Percentiles rank a stretch among this genome's conserved stretches.
These are phyloP conservation scores for Ogataea saltuana DNA, from an alignment of 805 yeast genomes.

Conservation along the genomic window DNA sequence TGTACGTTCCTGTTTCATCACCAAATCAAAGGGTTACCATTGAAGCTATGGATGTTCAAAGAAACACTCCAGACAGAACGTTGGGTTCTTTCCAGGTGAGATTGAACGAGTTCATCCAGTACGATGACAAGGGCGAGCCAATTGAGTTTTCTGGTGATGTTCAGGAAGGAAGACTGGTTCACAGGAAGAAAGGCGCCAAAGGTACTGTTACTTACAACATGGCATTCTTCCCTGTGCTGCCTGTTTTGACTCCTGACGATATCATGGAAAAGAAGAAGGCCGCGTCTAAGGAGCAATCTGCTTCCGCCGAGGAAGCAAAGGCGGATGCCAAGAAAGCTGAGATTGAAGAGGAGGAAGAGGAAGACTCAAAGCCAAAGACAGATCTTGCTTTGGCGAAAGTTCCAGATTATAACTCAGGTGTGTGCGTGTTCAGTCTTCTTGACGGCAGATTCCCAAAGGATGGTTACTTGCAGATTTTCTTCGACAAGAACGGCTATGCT, in stretches of 20 bases:
- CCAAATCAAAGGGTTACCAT: conserved; percentile 78
- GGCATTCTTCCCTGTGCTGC: conserved; percentile 81
- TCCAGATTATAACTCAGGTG: conserved; percentile 66
- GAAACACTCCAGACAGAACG: conserved; percentile 75
- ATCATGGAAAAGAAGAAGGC: conserved; percentile 43
- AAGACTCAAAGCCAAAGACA: conserved; percentile 42
- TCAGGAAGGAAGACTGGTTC: conserved; percentile 61
- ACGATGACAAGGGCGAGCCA: conserved; percentile 63
- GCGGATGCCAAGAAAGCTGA: conserved; percentile 24
- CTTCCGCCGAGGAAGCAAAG: conserved; percentile 15
- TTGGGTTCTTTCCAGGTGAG: conserved; percentile 80
- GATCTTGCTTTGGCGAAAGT: conserved; percentile 61
- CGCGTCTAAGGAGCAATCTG: conserved; percentile 38
- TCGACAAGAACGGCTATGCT: conserved; percentile 73
- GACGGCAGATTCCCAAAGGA: conserved; percentile 60
- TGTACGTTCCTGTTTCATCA: conserved; percentile 80
- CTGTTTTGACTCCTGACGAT: conserved; percentile 78
- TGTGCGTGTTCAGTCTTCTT: conserved; percentile 64
- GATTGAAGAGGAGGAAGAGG: conserved; percentile 37
- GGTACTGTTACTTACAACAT: conserved; percentile 74
- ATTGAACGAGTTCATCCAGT: conserved; percentile 64
- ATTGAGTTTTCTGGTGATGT: conserved; percentile 58
- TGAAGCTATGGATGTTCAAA: conserved; percentile 92
- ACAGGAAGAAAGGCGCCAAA: conserved; percentile 74
- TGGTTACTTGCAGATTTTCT: conserved; percentile 69